These are phyloP conservation scores for Pseudocercospora crystallina DNA, from an alignment of 2,329 filamentous ascomycete genomes.

Conservation along the genomic window DNA sequence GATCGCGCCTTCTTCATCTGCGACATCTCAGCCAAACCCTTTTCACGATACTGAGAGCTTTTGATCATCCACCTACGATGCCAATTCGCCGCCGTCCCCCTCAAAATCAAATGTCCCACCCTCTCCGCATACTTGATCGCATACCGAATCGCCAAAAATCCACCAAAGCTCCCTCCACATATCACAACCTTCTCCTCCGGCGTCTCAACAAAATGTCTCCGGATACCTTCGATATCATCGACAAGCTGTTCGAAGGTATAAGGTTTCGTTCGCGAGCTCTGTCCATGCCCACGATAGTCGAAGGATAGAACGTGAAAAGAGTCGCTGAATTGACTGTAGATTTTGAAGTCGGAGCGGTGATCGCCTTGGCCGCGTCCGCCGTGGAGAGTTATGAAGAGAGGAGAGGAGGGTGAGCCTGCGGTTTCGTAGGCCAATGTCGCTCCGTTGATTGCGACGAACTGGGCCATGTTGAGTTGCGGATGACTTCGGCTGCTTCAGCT, in stretches of 20 bases:
- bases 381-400: neutral
- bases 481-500: no score
- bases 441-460: neutral
- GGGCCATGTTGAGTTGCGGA: neutral
- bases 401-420: neutral
- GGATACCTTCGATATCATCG: slow-evolving; percentile 1
- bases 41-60: no score
- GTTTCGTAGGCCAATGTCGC: neutral
- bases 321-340: neutral
- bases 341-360: neutral
- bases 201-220: neutral
- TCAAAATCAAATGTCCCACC: slow-evolving; percentile 1
- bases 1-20: slow-evolving; percentile 1
- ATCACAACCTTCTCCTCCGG: neutral
- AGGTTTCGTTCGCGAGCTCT: slow-evolving; percentile 1
- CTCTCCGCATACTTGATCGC: slow-evolving; percentile 1
- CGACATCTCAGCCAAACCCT: neutral
- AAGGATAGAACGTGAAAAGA: neutral
- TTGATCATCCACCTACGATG: neutral
- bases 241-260: neutral
- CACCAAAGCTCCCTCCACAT: slow-evolving; percentile 1
- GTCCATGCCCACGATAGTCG: neutral
- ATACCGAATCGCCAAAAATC: neutral
- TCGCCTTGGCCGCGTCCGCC: neutral
- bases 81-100: slow-evolving; percentile 1